phyloP scores from a whole-genome alignment of 2,329 filamentous ascomycete species.

The Cadophora luteo-olivacea region DNA sequence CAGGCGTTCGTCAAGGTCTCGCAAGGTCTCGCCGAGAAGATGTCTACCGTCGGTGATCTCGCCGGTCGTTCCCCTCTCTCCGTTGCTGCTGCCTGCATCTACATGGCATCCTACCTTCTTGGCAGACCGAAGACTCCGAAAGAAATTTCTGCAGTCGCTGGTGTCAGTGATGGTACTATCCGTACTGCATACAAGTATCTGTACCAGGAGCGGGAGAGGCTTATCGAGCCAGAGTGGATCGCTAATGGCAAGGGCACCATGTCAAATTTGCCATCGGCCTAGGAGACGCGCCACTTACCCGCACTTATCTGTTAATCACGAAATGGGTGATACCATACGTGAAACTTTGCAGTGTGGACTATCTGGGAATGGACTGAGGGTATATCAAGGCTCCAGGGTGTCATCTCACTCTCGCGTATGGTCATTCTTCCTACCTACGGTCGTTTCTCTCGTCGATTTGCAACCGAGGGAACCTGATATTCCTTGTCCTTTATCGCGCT shows the following conservation, averaged over 20 bases:
- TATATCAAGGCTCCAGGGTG: conserved; percentile 22
- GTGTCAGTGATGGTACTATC: conserved; percentile 96
- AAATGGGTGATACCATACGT: conserved; percentile 41
- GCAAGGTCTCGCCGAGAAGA: conserved; percentile 77
- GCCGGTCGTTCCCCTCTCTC: conserved; percentile 91
- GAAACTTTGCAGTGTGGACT: conserved; percentile 13
- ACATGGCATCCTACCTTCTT: conserved; percentile 90
- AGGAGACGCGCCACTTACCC: not conserved
- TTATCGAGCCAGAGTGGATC: conserved; percentile 80
- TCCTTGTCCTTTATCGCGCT: conserved; percentile 19
- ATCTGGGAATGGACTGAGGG: conserved; percentile 5
- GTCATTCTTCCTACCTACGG: conserved; percentile 21
- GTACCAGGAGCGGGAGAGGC: conserved; percentile 73
- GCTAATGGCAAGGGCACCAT: conserved; percentile 73
- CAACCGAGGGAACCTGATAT: not conserved
- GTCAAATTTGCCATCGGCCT: conserved; percentile 66
- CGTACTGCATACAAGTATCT: conserved; percentile 93
- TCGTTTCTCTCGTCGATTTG: not conserved
- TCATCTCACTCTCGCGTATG: conserved; percentile 24
- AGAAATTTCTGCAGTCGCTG: conserved; percentile 82
- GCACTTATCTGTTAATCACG: not conserved
- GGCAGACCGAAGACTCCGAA: conserved; percentile 80
- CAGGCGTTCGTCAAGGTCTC: conserved; percentile 82
- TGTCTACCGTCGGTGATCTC: conserved; percentile 78
- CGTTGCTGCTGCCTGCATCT: conserved; percentile 94